Base-by-base conservation (phyloP, 169 alveolate species). In the Plasmodium cynomolgi region DNA sequence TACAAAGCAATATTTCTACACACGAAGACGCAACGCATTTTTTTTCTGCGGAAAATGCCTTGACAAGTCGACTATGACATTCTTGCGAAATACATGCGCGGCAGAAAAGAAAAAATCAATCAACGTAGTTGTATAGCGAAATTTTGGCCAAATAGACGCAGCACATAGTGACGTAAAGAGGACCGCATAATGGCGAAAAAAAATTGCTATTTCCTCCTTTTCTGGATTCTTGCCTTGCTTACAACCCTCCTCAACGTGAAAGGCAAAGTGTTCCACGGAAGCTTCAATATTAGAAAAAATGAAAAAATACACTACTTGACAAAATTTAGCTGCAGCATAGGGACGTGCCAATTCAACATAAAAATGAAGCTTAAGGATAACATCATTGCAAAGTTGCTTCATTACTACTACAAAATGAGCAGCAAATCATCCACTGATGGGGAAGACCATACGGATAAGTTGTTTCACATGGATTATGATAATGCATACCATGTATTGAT, bases 361-460 rank as follows among this genome's bases (percentile, higher is more conserved):
- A 86, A 86, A 86, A 86, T 86, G 93, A 86, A 50, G 31, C 93
- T 86, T 86, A 86, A 58, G 71, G 93, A 86, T 39, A 86, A 86
- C 81, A 86, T 86, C 62, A 50, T 37, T 33, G 47, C 79, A 31
- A 86, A 86, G 47, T 54, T 86, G 56, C 62, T 75, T 9, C 47
- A 86, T 20, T 37, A 75, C 31, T 86, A 86, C 71, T 86, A 86
- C 71, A 77, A 86, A 79, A n/a, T 86, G 81, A 44, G 41, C 31
- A 44, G 81, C 68, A 50, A 33, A 54, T 29, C 34, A 33, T 39
- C 33, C 34, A 34, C 23, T 75, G 68, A 86, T 86, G 17, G 8
- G 13, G 81, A 34, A 31, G 72, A 79, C 34, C 34, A 56, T 5
- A 62, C 0, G 44, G 81, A 58, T 2, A 86, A 86, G 54, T 17